phyloP scores from a whole-genome alignment of 2,329 filamentous ascomycete species.

The Dendrostoma leiphaemia region DNA sequence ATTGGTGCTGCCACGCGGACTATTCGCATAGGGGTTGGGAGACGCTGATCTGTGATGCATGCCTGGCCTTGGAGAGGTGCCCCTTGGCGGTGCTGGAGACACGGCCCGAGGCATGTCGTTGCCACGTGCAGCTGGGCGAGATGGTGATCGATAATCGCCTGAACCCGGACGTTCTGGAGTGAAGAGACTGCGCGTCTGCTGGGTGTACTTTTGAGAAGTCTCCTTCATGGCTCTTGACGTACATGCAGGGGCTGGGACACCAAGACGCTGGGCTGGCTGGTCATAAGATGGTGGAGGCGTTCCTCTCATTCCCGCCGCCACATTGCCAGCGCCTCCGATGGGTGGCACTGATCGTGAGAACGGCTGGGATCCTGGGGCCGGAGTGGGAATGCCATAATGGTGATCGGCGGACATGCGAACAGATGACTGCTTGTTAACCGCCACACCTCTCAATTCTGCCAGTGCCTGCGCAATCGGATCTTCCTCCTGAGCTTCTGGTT shows the following conservation, averaged over 20 bases:
- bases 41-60: constrained; percentile 53
- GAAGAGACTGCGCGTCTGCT: constrained; percentile 81
- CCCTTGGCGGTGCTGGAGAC: constrained; percentile 68
- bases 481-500: constrained; percentile 54
- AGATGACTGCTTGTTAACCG: constrained; percentile 72
- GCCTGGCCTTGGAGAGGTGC: constrained; percentile 60
- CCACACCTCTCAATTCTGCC: constrained; percentile 85
- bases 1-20: constrained; percentile 30
- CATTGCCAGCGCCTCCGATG: constrained; percentile 36
- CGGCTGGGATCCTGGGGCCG: constrained; percentile 55
- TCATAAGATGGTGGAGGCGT: constrained; percentile 90
- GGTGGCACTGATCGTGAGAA: constrained; percentile 41
- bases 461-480: constrained; percentile 92
- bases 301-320: constrained; percentile 61
- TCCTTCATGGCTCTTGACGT: constrained; percentile 96
- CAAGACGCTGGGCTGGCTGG: constrained; percentile 72
- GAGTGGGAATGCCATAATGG: constrained; percentile 90
- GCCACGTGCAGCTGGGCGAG: constrained; percentile 59
- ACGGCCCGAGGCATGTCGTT: constrained; percentile 57
- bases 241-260: constrained; percentile 86
- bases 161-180: constrained; percentile 34
- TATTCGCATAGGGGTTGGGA: constrained; percentile 60
- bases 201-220: constrained; percentile 83
- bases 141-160: constrained; percentile 38
- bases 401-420: constrained; percentile 90